Base-by-base conservation (phyloP, 2,329 filamentous ascomycete genomes). In the Fonsecaea multimorphosa region DNA sequence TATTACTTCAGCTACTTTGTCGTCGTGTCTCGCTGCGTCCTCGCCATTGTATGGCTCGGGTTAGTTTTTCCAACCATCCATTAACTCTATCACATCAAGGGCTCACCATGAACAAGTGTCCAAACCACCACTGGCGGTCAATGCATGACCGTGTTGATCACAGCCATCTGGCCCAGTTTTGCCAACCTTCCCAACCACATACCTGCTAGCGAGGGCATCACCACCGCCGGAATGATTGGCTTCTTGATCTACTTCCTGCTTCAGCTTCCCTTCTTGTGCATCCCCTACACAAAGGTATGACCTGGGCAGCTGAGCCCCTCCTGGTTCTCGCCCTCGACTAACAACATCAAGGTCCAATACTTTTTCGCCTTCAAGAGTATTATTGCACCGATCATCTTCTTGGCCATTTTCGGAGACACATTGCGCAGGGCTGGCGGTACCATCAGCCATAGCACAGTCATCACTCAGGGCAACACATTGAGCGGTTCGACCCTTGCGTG, bases 1-100 rank as follows among this genome's bases (percentile, higher is more conserved):
- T 86, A 85, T 75, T 85, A 81, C 79, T 84, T 84, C 60, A 84
- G 81, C 27, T 85, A 85, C 71, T 77, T 86, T 40, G 80, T 83
- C 27, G 84, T 86, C 59, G 71, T 86, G 7, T 84, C 82, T 0
- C 79, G 84, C 11, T 79, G 81, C 44, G 82, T 86, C 63, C 80
- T 86, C 2, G 84, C 84, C 4, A 73, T 86, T 19, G 86, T 87
- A 75, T 87, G 85, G 89, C 67, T 72, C 29, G 70, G 68, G 79
- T 68, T 6, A 63, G 62, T 55, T 81, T 0, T 78, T 85, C 8
- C 77, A 78, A 3, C 81, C 83, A 51, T 84, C 81, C 83, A 51
- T 84, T 84, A 75, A 75, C 12, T 86, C 14, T 79, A 80, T 11
- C 83, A 83, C 1, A 85, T 86, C 68, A 80, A 29, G 16, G 34